A percentile compares a stretch with the other conserved stretches of the same genome.
phyloP scores from a whole-genome alignment of 176 grass and related monocot species.

The Cenchrus fungigraminus region DNA sequence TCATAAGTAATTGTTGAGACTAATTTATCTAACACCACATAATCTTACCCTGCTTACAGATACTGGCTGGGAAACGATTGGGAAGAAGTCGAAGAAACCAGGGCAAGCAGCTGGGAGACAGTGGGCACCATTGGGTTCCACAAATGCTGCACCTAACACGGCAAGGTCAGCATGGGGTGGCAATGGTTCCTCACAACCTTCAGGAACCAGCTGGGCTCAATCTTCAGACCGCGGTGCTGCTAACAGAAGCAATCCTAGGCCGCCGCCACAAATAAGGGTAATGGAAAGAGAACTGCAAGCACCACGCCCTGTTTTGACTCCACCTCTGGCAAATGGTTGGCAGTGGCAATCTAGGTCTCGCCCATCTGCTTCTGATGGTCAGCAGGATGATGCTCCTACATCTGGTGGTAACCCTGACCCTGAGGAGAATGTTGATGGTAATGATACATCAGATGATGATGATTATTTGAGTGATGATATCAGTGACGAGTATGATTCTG shows the following conservation, averaged over 20 bases:
- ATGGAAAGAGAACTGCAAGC: slow-evolving; percentile 47
- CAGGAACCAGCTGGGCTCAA: slow-evolving; percentile 42
- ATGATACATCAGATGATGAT: slow-evolving; percentile 53
- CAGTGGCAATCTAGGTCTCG: slow-evolving; percentile 62
- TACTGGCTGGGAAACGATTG: slow-evolving; percentile 67
- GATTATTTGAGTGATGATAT: slow-evolving; percentile 72
- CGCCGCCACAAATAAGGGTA: slow-evolving; percentile 38
- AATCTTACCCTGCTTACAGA: slow-evolving; percentile 30
- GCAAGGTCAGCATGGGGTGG: slow-evolving; percentile 48
- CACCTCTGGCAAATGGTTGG: slow-evolving; percentile 62
- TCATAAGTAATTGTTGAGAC: not conserved
- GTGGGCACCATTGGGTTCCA: slow-evolving; percentile 25
- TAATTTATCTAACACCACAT: slow-evolving; percentile 29
- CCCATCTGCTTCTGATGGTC: slow-evolving; percentile 47
- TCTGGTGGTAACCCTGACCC: slow-evolving; percentile 47
- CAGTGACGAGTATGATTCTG: slow-evolving; percentile 76
- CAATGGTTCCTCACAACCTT: slow-evolving; percentile 44
- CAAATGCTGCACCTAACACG: slow-evolving; percentile 41
- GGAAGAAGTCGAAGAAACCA: slow-evolving; percentile 65
- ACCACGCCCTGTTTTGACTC: slow-evolving; percentile 39
- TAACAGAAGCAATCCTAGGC: slow-evolving; percentile 50
- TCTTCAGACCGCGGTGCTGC: slow-evolving; percentile 45
- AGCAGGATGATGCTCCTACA: slow-evolving; percentile 38
- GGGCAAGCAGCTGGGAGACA: slow-evolving; percentile 45
- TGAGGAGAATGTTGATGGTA: slow-evolving; percentile 28